Evolutionary conservation across 73 alveolate species (phyloP).

Genomic region (Paramecium biaurelia): DNA sequence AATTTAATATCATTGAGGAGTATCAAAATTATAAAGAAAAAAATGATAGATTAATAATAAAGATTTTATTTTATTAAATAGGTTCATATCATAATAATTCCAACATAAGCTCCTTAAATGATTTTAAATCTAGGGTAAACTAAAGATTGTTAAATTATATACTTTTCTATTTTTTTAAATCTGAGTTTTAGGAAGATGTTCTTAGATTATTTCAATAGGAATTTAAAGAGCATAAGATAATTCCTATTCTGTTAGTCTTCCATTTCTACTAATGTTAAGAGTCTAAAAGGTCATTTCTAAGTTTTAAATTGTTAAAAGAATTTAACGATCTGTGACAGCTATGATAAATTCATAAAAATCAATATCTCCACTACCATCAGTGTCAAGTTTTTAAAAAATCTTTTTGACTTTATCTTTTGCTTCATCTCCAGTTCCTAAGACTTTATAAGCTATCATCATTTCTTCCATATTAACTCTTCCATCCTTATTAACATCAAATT

Average conservation of each 20-base stretch:
- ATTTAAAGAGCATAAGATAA: not conserved
- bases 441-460: not conserved
- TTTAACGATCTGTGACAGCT: conserved; percentile 5
- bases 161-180: not conserved
- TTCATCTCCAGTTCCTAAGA: not conserved
- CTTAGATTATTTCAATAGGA: not conserved
- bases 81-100: not conserved
- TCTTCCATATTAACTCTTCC: not conserved
- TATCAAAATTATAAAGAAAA: no score
- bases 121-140: not conserved
- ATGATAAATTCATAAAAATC: conserved; percentile 4
- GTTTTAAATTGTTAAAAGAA: not conserved
- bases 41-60: no score
- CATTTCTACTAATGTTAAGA: not conserved
- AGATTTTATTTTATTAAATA: not conserved
- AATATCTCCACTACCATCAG: conserved; percentile 19
- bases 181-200: not conserved
- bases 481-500: conserved; percentile 31
- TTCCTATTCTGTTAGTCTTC: not conserved
- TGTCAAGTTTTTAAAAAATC: not conserved
- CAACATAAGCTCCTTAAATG: not conserved
- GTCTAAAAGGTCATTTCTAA: not conserved
- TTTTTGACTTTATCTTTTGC: conserved; percentile 2
- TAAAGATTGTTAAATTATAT: not conserved
- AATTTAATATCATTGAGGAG: no score